Evolutionary conservation across 1,284 basidiomycete species (phyloP), one percentile per base, ranked within the genome.

Genomic region (Puccinia novopanici): DNA sequence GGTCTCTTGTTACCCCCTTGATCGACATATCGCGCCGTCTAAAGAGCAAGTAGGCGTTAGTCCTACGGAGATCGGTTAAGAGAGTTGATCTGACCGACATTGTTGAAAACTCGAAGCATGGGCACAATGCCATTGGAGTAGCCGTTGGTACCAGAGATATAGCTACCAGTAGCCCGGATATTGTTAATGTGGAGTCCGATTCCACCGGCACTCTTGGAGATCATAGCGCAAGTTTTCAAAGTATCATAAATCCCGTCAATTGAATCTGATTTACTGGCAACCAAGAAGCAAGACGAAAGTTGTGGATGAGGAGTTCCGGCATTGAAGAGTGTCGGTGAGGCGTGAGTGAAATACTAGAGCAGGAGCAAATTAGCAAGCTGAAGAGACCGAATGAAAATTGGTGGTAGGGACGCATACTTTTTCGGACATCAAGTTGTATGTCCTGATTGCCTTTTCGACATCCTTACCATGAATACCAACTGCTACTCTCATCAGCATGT

Each of bases 171-270:
- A 37, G 95, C 94, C 77, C 97, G 92, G 84, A 99, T 98, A 87
- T 92, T 93, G 88, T 98, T 95, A 83, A 99, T 98, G 87, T 89
- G 94, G 82, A 99, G 88, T 82, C 97, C 97, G 85, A 99, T 98
- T 83, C 96, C 97, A 84, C 96, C 96, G 55, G 97, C 97, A 34
- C 94, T 97, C 89, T 99, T 99, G 85, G 94, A 96, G 87, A 99
- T 99, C 93, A 98, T 95, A 2, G 97, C 97, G 86, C 97, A 99
- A 82, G 91, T 93, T 89, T 98, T 99, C 84, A 99, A 89, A 0
- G 96, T 99, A 85, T 98, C 95, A 87, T 99, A 99, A 86, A 99
- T 99, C 59, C 96, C 97, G 84, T 99, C 97, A 83, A 99, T 99
- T 10, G 94, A 98, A 87, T 99, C 97, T 57, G 98, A 95, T 87